phyloP scores from a whole-genome alignment of 2,329 filamentous ascomycete species.

The Colletotrichum australisinense region DNA sequence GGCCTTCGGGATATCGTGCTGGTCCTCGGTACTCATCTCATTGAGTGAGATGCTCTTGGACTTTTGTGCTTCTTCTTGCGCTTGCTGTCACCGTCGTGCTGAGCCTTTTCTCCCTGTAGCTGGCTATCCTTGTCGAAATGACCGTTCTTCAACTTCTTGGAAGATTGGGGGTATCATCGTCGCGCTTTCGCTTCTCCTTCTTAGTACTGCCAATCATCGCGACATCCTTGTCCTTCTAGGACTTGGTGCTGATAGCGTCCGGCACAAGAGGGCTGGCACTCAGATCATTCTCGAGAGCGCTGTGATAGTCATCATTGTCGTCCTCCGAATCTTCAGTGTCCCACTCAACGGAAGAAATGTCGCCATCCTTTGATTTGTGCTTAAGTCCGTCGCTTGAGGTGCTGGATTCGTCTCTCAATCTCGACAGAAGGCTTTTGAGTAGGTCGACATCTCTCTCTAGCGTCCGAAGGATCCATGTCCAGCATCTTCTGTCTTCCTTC shows the following conservation, averaged over 20 bases:
- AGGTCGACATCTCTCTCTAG: constrained; percentile 9
- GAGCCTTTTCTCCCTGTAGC: neutral
- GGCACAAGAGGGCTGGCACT: neutral
- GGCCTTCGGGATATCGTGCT: neutral
- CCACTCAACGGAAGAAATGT: neutral
- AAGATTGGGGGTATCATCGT: neutral
- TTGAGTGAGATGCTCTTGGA: neutral
- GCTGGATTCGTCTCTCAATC: neutral
- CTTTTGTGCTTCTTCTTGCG: neutral
- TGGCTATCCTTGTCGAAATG: neutral
- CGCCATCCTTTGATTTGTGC: neutral
- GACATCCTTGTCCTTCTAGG: constrained; percentile 6
- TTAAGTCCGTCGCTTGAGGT: neutral
- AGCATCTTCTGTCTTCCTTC: constrained; percentile 5
- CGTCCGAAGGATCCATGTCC: constrained; percentile 9
- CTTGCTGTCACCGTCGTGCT: neutral
- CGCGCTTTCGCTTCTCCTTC: constrained; percentile 11
- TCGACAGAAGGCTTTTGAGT: constrained; percentile 7
- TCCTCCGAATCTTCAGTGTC: neutral
- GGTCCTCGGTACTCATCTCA: neutral
- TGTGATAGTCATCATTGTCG: neutral
- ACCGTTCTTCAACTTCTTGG: constrained; percentile 3
- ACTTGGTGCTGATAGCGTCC: neutral
- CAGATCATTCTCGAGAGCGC: constrained; percentile 12
- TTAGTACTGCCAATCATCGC: neutral